These are phyloP conservation scores for Cyamopsis tetragonoloba DNA, from an alignment of 306 rosid genomes.

Conservation along the genomic window DNA sequence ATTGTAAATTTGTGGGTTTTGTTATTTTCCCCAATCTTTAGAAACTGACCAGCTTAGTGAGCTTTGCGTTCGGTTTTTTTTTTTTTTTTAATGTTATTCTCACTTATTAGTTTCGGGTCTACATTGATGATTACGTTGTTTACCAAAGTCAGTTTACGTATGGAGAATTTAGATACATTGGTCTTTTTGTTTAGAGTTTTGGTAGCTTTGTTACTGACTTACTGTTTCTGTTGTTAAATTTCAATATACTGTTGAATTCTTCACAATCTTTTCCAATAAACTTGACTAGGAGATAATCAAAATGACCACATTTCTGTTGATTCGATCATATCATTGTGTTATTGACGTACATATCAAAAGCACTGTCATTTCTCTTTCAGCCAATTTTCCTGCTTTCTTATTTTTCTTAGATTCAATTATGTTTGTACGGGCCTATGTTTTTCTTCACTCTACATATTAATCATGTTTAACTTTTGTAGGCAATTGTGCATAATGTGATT, in stretches of 20 bases:
- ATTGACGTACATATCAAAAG: neutral
- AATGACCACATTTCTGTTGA: constrained; percentile 7
- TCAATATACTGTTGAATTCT: neutral
- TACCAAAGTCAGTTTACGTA: neutral
- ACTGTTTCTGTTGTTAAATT: no score
- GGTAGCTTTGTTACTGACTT: no score
- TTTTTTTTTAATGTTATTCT: neutral
- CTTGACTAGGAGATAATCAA: neutral
- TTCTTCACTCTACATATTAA: neutral
- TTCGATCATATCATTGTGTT: neutral
- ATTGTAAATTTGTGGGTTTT: neutral
- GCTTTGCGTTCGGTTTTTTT: neutral
- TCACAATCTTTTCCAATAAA: no score
- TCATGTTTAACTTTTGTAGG: constrained; percentile 36
- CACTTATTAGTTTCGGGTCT: neutral
- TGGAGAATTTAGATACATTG: neutral
- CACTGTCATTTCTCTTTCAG: neutral
- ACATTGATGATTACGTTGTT: neutral
- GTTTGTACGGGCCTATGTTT: neutral
- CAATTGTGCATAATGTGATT: constrained; percentile 43
- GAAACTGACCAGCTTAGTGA: neutral
- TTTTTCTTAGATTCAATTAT: constrained; percentile 9
- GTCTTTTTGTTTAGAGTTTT: no score
- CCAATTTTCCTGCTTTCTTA: neutral
- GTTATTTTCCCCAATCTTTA: neutral